Evolutionary conservation across 2,329 filamentous ascomycete species (phyloP), one percentile per base, ranked within the genome.

Genomic region (Xylaria sp.): DNA sequence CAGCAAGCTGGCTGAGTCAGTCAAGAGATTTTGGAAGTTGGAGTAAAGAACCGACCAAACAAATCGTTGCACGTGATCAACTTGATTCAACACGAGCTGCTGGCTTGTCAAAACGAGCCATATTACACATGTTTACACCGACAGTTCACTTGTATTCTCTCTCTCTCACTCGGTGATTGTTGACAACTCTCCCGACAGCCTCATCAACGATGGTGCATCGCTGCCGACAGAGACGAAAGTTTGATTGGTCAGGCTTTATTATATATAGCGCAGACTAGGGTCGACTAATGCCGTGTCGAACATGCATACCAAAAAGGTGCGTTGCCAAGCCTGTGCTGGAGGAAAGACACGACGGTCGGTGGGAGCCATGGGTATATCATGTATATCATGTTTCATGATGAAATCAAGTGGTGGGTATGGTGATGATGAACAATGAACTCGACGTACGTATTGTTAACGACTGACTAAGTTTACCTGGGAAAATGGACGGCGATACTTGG

Each of bases 1-100:
- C 18, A 21, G n/a, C 44, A 23, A 10, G n/a, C 40, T 60, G 55
- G 65, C 60, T 68, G 60, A 64, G 60, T 68, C 60, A 60, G 65
- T 55, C 12, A n/a, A 51, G 23, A n/a, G 51, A 35, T 42, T 58
- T 42, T 16, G 12, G 12, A 44, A 61, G 57, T 66, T 66, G 63
- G 50, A 21, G 51, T 62, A 47, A 40, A 59, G 59, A 58, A 27
- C 55, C 18, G 23, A 29, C 44, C 47, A 44, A 53, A 61, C 58
- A 27, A 35, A 32, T 29, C 47, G 32, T 62, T 37, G 27, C 59
- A 63, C 59, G 25, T 67, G 51, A 67, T 63, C 54, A 29, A 53
- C 18, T 53, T 40, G 44, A 53, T 58, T n/a, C 12, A 60, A 65
- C 54, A 60, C 23, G 21, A 53, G 32, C 18, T 21, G 25, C 16